Evolutionary conservation across 2,329 filamentous ascomycete species (phyloP).

Genomic region (Cadophora luteo-olivacea): DNA sequence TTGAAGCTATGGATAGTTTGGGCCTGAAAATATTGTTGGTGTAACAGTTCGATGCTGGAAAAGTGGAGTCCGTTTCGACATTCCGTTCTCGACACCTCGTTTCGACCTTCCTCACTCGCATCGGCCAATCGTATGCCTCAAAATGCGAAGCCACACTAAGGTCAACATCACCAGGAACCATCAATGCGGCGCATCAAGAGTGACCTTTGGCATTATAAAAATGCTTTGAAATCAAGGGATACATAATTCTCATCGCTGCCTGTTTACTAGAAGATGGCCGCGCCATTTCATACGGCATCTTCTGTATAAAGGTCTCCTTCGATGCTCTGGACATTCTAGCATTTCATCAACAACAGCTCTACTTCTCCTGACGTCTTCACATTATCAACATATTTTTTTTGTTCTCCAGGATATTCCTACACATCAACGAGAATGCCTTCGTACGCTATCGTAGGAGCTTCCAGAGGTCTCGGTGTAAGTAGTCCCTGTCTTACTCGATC

Average conservation of each 20-base stretch:
- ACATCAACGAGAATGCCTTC: slow-evolving; percentile 28
- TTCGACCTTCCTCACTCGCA: slow-evolving; percentile 4
- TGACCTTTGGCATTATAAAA: neutral
- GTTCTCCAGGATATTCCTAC: neutral
- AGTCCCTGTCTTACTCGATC: neutral
- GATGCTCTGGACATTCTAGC: neutral
- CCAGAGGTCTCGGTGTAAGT: slow-evolving; percentile 31
- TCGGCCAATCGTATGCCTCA: neutral
- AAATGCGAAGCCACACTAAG: neutral
- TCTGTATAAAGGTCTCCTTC: neutral
- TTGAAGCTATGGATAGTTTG: slow-evolving; percentile 6
- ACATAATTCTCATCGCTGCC: neutral
- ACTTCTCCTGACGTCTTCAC: neutral
- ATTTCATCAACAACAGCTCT: neutral
- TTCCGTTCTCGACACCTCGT: neutral
- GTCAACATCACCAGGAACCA: neutral
- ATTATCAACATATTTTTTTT: neutral
- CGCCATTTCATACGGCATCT: neutral
- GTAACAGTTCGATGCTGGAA: neutral
- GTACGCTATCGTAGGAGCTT: slow-evolving; percentile 34
- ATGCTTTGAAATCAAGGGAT: slow-evolving; percentile 1
- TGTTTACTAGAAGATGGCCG: neutral
- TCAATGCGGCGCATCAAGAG: neutral
- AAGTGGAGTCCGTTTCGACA: neutral
- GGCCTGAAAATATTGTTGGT: neutral